These are phyloP conservation scores for Aspergillus egyptiacus DNA, from an alignment of 495 filamentous ascomycete species.

Conservation along the genomic window DNA sequence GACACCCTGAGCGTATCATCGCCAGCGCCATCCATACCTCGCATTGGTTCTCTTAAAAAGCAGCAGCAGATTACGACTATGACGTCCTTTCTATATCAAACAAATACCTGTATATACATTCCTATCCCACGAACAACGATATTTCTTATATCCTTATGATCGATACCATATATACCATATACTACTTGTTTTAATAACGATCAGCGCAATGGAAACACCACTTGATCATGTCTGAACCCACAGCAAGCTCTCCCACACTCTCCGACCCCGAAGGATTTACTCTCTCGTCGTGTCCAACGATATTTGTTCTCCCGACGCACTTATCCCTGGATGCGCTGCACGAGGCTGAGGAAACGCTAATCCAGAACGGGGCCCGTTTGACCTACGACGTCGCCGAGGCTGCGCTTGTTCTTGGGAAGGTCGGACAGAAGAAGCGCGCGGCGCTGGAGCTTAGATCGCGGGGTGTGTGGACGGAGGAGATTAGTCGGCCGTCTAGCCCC, in stretches of 20 bases:
- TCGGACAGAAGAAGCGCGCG: conserved; percentile 62
- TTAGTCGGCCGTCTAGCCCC: conserved; percentile 3
- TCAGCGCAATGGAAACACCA: not conserved
- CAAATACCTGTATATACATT: no score
- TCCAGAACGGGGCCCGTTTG: conserved; percentile 45
- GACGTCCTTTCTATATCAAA: no score
- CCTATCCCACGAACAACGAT: no score
- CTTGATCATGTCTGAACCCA: conserved; percentile 4
- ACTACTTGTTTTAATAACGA: no score
- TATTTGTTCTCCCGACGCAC: conserved; percentile 70
- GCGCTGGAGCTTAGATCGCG: conserved; percentile 68
- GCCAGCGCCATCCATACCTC: no score
- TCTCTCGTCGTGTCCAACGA: conserved; percentile 45
- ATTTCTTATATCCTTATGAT: no score
- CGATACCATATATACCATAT: no score
- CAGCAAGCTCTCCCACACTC: conserved; percentile 8
- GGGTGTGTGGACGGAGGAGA: conserved; percentile 56
- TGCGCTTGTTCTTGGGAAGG: conserved; percentile 63
- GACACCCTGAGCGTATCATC: no score
- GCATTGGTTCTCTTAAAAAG: no score
- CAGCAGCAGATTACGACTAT: no score
- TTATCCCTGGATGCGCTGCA: conserved; percentile 56
- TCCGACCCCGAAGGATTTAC: not conserved
- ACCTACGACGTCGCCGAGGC: conserved; percentile 73
- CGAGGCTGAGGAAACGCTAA: conserved; percentile 57